Evolutionary conservation across 2,329 filamentous ascomycete genomes (phyloP), one percentile per base, ranked within the genome.

Genomic region (Rhytidhysteron rufulum): DNA sequence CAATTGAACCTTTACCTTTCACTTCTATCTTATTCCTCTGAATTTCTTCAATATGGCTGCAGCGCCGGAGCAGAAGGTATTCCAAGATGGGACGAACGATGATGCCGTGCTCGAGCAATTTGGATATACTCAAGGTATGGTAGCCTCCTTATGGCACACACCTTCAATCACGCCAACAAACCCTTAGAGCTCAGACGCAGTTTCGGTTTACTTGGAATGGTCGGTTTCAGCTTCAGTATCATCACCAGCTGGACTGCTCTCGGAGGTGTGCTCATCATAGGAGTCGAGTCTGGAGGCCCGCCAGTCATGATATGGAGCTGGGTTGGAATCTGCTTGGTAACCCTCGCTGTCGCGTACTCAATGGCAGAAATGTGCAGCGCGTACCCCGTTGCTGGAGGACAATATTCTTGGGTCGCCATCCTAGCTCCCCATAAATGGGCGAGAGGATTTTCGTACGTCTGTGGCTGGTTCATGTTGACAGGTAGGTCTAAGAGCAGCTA

Each of bases 241-340:
- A 74, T 81, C 31, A 79, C 77, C 22, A 74, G 67, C 53, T 80
- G 77, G 77, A 76, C 73, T 22, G 77, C 77, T 4, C 58, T 80
- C 3, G 71, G 71, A 33, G 77, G 77, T 25, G 74, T 78, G 0
- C 68, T 81, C 31, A 75, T 77, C 37, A 70, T 79, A 22, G 78
- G 76, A 5, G 71, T 78, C 9, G 70, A 71, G 41, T 70, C 74
- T 25, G 77, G 77, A 11, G 77, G 77, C 2, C 75, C 77, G 3
- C 74, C 77, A 0, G 75, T 80, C 31, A 80, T 80, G 73, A 68
- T 80, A 5, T 80, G 74, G 62, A 71, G 72, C 31, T 80, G 75
- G 70, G 55, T 80, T 17, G 74, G 68, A 4, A 71, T 79, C 18
- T 75, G 73, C 44, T 35, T 72, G 8, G 62, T 73, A 16, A 71